Percentiles rank a stretch among this genome's conserved stretches.
These are phyloP conservation scores for Cornus florida DNA, from an alignment of 148 eudicot genomes.

Conservation along the genomic window DNA sequence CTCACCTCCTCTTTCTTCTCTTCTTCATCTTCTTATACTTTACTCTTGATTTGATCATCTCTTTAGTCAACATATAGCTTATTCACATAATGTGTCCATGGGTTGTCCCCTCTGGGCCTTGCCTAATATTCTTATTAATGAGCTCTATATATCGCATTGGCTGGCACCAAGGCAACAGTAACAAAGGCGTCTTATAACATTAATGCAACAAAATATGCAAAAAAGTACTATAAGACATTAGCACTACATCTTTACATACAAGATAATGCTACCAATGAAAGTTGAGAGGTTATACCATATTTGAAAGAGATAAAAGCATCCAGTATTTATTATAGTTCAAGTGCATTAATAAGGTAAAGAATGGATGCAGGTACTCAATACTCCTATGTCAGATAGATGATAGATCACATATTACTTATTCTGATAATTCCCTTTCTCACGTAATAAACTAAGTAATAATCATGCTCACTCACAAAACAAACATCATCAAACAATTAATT, in stretches of 20 bases:
- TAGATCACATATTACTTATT: background rate
- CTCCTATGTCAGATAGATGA: background rate
- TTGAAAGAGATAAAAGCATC: background rate
- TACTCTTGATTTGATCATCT: too few species aligned
- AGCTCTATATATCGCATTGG: background rate
- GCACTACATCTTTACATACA: background rate
- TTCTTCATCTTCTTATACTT: too few species aligned
- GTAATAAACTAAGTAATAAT: background rate
- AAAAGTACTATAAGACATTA: background rate
- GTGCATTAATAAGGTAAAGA: background rate
- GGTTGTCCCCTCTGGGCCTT: too few species aligned
- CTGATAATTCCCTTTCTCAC: background rate
- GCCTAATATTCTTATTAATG: background rate
- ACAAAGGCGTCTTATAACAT: background rate
- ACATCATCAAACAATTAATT: slow-evolving; percentile 1
- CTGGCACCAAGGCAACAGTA: background rate
- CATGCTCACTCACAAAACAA: background rate
- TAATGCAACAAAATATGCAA: background rate
- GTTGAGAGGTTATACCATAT: background rate
- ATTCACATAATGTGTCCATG: too few species aligned
- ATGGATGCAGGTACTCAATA: background rate
- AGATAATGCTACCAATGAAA: background rate
- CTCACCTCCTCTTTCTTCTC: too few species aligned
- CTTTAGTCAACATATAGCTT: too few species aligned
- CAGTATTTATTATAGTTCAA: background rate